A percentile compares a stretch with the other conserved stretches of the same genome.
Conservation (phyloP, 331 rosid species). For the Malus hybrid region DNA sequence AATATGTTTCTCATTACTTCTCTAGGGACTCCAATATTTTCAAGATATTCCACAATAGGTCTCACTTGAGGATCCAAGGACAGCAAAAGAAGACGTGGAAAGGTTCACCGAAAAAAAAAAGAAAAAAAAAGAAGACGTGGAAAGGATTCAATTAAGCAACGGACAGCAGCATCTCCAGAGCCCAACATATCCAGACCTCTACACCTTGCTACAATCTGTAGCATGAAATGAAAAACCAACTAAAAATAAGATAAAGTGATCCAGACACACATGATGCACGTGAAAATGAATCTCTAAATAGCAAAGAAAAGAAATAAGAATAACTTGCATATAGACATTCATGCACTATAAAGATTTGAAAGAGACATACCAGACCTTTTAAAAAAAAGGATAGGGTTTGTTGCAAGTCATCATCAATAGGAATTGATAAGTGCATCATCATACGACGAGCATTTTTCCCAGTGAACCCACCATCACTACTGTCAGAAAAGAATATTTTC, state of each 20-base stretch:
- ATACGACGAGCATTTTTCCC: slow-evolving; percentile 55
- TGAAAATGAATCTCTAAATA: background rate
- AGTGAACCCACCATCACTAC: slow-evolving; percentile 18
- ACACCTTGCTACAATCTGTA: slow-evolving; percentile 69
- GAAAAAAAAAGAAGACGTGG: slow-evolving; percentile 44
- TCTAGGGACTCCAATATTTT: slow-evolving; percentile 43
- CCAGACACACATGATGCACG: background rate
- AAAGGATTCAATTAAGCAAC: slow-evolving; percentile 58
- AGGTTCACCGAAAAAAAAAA: slow-evolving; percentile 10
- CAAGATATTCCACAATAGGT: slow-evolving; percentile 47
- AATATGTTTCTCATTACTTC: slow-evolving; percentile 32
- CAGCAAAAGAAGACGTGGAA: slow-evolving; percentile 60
- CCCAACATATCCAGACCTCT: slow-evolving; percentile 64
- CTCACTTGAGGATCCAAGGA: slow-evolving; percentile 43
- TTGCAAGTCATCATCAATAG: slow-evolving; percentile 73
- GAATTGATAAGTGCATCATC: slow-evolving; percentile 62
- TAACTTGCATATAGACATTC: background rate
- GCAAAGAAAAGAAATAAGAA: background rate
- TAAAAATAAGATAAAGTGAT: background rate
- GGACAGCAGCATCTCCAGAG: slow-evolving; percentile 39
- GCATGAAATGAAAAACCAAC: slow-evolving; percentile 5
- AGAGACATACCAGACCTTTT: slow-evolving; percentile 41
- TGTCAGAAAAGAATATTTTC: slow-evolving; percentile 51
- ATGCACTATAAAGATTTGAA: background rate
- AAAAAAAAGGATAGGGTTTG: slow-evolving; percentile 75